phyloP scores from a whole-genome alignment of 768 basidiomycete genomes.

The Lentinula guzmanii region DNA sequence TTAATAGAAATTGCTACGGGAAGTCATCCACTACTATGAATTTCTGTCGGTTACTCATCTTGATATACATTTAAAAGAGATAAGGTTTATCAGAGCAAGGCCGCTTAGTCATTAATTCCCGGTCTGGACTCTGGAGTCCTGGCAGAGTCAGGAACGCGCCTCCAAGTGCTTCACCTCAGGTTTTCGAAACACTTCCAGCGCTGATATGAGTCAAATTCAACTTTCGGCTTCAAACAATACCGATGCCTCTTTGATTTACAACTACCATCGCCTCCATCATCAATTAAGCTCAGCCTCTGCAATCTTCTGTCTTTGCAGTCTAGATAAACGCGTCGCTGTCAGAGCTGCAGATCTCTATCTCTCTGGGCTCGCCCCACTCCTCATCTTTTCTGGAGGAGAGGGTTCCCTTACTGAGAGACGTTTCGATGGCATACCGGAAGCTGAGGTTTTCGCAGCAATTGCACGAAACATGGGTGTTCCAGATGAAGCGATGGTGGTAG shows the following conservation, averaged over 20 bases:
- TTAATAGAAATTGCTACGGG: too few species aligned
- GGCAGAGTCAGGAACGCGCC: too few species aligned
- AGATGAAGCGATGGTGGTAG: conserved; percentile 8
- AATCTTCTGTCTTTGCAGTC: conserved; percentile 13
- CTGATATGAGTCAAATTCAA: background rate
- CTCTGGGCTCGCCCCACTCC: conserved; percentile 5
- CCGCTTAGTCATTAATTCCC: too few species aligned
- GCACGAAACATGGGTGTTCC: conserved; percentile 11
- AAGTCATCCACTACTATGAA: too few species aligned
- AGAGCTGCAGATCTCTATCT: conserved; percentile 12
- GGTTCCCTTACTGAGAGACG: conserved; percentile 6
- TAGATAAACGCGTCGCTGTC: conserved; percentile 12
- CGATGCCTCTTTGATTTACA: conserved; percentile 10
- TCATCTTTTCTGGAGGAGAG: conserved; percentile 12
- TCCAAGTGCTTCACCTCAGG: too few species aligned
- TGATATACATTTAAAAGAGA: too few species aligned
- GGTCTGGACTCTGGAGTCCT: too few species aligned
- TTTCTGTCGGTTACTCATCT: too few species aligned
- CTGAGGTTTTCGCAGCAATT: conserved; percentile 9
- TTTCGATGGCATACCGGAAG: conserved; percentile 7
- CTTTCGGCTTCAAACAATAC: background rate
- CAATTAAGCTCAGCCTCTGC: conserved; percentile 2
- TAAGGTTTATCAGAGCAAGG: too few species aligned
- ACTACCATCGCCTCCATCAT: conserved; percentile 12
- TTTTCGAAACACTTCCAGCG: too few species aligned